phyloP scores from a whole-genome alignment of 2,329 filamentous ascomycete species.

The Alternaria alternata region DNA sequence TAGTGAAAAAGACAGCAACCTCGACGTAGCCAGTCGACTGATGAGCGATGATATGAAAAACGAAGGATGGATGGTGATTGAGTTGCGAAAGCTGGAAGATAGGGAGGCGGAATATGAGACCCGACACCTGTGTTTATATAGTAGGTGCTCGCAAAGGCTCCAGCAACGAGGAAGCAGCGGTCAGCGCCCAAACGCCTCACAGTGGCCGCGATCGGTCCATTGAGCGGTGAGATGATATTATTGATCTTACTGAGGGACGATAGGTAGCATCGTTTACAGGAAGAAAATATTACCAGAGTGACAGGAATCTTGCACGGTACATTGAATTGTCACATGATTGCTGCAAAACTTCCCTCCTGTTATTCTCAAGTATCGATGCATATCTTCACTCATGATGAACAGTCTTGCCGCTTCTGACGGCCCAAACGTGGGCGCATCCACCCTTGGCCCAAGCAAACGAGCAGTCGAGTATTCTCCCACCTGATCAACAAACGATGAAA shows the following conservation, averaged over 20 bases:
- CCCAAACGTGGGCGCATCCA: not conserved
- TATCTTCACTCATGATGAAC: not conserved
- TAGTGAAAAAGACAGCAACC: not conserved
- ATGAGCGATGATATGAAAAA: not conserved
- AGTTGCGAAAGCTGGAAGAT: not conserved
- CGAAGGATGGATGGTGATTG: not conserved
- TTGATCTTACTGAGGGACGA: not conserved
- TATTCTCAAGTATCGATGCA: not conserved
- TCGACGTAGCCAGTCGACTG: rapidly evolving
- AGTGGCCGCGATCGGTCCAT: not conserved
- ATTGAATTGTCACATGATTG: not conserved
- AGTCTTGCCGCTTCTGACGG: not conserved
- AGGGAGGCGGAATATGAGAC: not conserved
- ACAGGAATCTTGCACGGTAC: not conserved
- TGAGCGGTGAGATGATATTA: not conserved
- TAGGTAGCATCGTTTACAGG: too few species aligned
- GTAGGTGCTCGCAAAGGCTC: not conserved
- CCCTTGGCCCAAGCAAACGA: not conserved
- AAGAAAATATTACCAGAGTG: not conserved
- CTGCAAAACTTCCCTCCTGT: not conserved
- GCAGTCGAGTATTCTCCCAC: not conserved
- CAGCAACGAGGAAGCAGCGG: not conserved
- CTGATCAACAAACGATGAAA: not conserved
- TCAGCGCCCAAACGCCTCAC: not conserved
- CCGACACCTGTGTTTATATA: not conserved